These are phyloP conservation scores for slime mould (Dictyostelium discoideum) DNA, from an alignment of 78 protist genomes.

Conservation along the genomic window DNA sequence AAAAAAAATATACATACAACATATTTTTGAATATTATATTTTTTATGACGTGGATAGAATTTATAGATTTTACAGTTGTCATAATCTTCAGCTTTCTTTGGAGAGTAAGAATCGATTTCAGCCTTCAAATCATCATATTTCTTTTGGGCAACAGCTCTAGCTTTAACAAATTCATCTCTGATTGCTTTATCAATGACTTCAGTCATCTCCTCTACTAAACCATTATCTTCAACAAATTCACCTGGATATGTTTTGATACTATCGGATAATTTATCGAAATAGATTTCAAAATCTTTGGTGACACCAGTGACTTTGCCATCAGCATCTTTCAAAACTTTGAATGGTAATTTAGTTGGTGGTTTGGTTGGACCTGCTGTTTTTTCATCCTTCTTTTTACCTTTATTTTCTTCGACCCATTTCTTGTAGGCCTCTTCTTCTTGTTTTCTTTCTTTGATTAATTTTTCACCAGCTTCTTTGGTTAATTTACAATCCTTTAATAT, in stretches of 20 bases:
- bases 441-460: neutral
- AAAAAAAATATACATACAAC: neutral
- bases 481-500: neutral
- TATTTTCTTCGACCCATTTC: neutral
- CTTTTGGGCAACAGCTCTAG: neutral
- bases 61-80: constrained; percentile 36
- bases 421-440: constrained; percentile 10
- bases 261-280: constrained; percentile 33
- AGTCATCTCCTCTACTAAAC: neutral
- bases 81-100: neutral
- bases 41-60: constrained; percentile 55
- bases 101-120: neutral
- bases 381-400: neutral
- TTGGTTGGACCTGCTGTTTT: neutral
- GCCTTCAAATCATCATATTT: neutral
- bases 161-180: neutral
- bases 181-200: neutral
- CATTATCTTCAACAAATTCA: constrained; percentile 35
- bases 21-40: neutral
- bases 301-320: neutral
- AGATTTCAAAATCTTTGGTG: neutral
- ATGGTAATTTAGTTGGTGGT: neutral
- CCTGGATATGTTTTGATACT: neutral
- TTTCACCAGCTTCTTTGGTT: constrained; percentile 18
- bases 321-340: neutral